Evolutionary conservation across 345 rosid species (phyloP).

Genomic region (Turritis glabra): DNA sequence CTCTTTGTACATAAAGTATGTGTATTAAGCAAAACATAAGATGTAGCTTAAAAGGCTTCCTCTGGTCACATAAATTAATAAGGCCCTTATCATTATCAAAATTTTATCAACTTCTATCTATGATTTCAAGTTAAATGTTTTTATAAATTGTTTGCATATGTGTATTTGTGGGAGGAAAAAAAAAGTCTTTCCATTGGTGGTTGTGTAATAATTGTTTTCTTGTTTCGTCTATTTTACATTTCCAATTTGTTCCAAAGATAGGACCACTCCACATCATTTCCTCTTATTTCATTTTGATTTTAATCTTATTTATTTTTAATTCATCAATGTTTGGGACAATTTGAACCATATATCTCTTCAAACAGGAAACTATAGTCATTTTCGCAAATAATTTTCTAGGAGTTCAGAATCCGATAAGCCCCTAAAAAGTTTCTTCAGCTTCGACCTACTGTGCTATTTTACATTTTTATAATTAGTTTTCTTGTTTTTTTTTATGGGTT

Average conservation of each 20-base stretch:
- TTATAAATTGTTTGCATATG: not conserved
- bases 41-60: constrained; percentile 17
- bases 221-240: constrained; percentile 33
- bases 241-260: constrained; percentile 24
- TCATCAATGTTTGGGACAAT: not conserved
- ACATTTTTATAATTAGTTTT: not conserved
- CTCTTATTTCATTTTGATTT: not conserved
- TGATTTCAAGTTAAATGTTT: not conserved
- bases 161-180: not conserved
- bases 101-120: not conserved
- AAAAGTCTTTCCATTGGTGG: constrained; percentile 30
- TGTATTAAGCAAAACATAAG: constrained; percentile 30
- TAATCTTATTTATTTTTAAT: not conserved
- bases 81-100: constrained; percentile 1
- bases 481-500: constrained; percentile 6
- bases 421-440: not conserved
- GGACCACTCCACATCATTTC: constrained; percentile 29
- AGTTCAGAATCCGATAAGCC: constrained; percentile 18
- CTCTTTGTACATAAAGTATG: constrained; percentile 24
- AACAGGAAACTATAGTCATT: constrained; percentile 31
- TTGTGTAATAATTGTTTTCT: constrained; percentile 35
- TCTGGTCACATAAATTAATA: constrained; percentile 12
- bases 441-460: not conserved
- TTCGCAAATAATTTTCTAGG: constrained; percentile 21
- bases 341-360: constrained; percentile 4